Evolutionary conservation across 768 basidiomycete genomes (phyloP), one percentile per base, ranked within the genome.

Genomic region (Pulveroboletus sp.): DNA sequence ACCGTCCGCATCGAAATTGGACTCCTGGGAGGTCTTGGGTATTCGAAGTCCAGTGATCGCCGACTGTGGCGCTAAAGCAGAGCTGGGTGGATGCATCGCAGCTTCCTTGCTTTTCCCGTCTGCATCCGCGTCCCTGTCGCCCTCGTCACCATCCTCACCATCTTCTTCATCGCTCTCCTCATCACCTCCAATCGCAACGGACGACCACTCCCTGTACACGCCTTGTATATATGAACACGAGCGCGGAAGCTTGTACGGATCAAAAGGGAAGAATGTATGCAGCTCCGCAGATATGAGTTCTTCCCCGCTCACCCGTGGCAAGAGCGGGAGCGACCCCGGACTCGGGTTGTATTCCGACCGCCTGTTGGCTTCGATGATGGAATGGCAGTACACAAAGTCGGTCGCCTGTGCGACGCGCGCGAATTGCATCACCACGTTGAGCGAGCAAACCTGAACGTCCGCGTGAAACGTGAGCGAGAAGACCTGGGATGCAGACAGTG

Each of bases 211-310:
- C 38, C 93, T 76, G 61, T 97, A 99, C 23, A 96, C 79, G 9
- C 74, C 76, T 45, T 90, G 83, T 47, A 99, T 87, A 61, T 84
- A 96, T 19, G 69, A 66, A 26, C 78, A 74, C 31, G 91, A 93
- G 49, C 82, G 77, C 0, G 91, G 87, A 5, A 99, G 81, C 51
- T 85, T 88, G 73, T 92, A 98, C 3, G 96, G 96, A 67, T 99
- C 96, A 64, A 99, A 99, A 0, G 96, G 96, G 75, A 99, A 99
- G 74, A 97, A 98, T 11, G 85, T 83, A 63, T 92, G 93, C 47
- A 98, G 76, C 51, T 94, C 92, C 9, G 79, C 73, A 43, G 79
- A 79, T 51, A 74, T 59, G 41, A 70, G 69, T 43, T 64, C 70
- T 8, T 68, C 70, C 16, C 71, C 57, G 24, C 68, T 54, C 11